Percentiles rank a stretch among this genome's conserved stretches.
Conservation (phyloP, 139 green algal genomes). For the Micractinium sp. region DNA sequence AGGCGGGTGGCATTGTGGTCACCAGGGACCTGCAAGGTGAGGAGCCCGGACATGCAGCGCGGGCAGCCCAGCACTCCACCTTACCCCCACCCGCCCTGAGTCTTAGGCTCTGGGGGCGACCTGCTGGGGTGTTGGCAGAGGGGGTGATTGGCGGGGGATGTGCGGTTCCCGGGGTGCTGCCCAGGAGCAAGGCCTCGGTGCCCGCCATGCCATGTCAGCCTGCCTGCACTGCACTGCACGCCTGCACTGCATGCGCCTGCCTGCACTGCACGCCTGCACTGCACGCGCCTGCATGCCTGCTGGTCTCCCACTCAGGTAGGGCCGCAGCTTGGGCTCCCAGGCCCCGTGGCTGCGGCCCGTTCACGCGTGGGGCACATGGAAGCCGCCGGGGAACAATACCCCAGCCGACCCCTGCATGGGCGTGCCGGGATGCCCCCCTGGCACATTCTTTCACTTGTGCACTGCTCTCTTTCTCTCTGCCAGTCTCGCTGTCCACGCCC, state of each 20-base stretch:
- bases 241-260: too few species aligned
- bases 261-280: too few species aligned
- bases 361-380: neutral
- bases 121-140: neutral
- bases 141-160: neutral
- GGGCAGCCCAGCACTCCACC: neutral
- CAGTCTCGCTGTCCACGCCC: neutral
- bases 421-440: constrained; percentile 3
- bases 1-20: too few species aligned
- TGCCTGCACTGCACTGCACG: too few species aligned
- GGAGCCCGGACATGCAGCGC: too few species aligned
- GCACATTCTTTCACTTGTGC: neutral
- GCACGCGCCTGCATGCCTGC: too few species aligned
- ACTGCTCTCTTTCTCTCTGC: neutral
- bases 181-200: too few species aligned
- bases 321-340: neutral
- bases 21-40: too few species aligned
- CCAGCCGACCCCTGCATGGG: neutral
- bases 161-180: too few species aligned
- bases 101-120: neutral
- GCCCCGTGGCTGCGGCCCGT: neutral
- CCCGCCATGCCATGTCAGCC: too few species aligned
- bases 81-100: too few species aligned
- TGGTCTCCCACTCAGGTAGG: neutral
- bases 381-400: neutral